Conservation (phyloP, 2,329 filamentous ascomycete species). For the Harringtonia lauricola region DNA sequence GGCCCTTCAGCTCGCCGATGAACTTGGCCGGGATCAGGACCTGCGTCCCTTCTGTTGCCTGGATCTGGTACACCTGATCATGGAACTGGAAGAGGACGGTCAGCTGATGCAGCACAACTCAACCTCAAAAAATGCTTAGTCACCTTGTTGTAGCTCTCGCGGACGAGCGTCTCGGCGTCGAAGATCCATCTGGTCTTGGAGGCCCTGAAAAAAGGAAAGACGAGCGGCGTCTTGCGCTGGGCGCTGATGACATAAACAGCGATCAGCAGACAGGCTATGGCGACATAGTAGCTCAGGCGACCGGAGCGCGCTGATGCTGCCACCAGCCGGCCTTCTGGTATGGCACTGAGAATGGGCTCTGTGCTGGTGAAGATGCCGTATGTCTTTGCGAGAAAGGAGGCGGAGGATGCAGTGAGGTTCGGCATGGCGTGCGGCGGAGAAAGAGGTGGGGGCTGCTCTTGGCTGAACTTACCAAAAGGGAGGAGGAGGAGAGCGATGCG, state of each 20-base stretch:
- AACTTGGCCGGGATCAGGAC: conserved; percentile 34
- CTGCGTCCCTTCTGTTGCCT: conserved; percentile 37
- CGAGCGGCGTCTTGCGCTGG: conserved; percentile 17
- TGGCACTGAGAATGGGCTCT: too few species aligned
- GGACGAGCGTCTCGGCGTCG: conserved; percentile 33
- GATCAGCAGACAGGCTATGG: conserved; percentile 24
- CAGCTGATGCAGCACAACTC: neutral
- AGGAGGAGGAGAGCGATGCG: neutral
- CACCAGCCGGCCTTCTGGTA: too few species aligned
- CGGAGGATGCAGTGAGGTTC: conserved; percentile 12
- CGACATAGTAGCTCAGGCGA: conserved; percentile 29
- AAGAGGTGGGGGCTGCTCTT: neutral
- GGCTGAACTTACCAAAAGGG: neutral
- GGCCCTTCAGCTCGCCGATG: conserved; percentile 32
- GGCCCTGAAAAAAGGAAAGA: conserved; percentile 35
- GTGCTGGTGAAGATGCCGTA: conserved; percentile 13
- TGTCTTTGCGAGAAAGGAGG: conserved; percentile 7
- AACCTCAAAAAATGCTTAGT: neutral
- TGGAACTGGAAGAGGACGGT: conserved; percentile 25
- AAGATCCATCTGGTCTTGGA: conserved; percentile 40
- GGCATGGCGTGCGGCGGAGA: conserved; percentile 8
- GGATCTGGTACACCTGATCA: conserved; percentile 38
- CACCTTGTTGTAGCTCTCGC: conserved; percentile 38
- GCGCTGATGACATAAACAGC: conserved; percentile 27
- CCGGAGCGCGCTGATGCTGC: conserved; percentile 11